These are phyloP conservation scores for Paraglomus occultum DNA, from an alignment of 192 early-diverging fungal genomes.

Conservation along the genomic window DNA sequence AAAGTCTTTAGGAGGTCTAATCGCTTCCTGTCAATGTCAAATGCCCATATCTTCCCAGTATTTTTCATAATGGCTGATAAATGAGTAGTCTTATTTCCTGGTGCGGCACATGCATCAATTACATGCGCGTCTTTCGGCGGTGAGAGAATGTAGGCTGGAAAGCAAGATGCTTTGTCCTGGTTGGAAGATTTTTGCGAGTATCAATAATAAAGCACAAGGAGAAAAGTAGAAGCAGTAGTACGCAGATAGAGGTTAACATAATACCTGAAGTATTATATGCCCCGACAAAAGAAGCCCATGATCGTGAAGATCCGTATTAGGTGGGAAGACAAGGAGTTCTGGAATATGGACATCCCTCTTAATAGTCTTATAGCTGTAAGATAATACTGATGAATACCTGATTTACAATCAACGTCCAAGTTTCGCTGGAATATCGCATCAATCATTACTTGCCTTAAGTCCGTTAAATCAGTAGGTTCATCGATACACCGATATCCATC, in stretches of 20 bases:
- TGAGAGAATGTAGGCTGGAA: slow-evolving; percentile 82
- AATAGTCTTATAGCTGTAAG: slow-evolving; percentile 41
- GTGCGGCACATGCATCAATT: slow-evolving; percentile 96
- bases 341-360: slow-evolving; percentile 71
- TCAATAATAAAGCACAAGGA: not conserved
- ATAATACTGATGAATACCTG: slow-evolving; percentile 25
- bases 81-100: slow-evolving; percentile 98
- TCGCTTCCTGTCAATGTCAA: slow-evolving; percentile 80
- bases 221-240: not conserved
- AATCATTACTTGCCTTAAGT: slow-evolving; percentile 33
- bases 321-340: slow-evolving; percentile 83
- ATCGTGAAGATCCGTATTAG: slow-evolving; percentile 85
- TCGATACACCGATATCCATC: slow-evolving; percentile 54
- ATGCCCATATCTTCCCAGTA: slow-evolving; percentile 83
- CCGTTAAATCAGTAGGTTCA: slow-evolving; percentile 32
- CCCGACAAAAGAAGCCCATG: slow-evolving; percentile 74
- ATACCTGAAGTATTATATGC: slow-evolving; percentile 80
- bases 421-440: slow-evolving; percentile 18
- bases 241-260: not conserved
- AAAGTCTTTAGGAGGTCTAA: slow-evolving; percentile 71
- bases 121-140: slow-evolving; percentile 59
- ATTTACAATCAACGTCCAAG: slow-evolving; percentile 11
- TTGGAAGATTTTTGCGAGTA: not conserved
- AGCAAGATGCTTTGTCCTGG: slow-evolving; percentile 91
- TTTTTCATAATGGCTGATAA: slow-evolving; percentile 87